Percentiles rank a stretch among this genome's conserved stretches.
phyloP scores from a whole-genome alignment of 495 filamentous ascomycete genomes.

The Aeminium ludgeri region DNA sequence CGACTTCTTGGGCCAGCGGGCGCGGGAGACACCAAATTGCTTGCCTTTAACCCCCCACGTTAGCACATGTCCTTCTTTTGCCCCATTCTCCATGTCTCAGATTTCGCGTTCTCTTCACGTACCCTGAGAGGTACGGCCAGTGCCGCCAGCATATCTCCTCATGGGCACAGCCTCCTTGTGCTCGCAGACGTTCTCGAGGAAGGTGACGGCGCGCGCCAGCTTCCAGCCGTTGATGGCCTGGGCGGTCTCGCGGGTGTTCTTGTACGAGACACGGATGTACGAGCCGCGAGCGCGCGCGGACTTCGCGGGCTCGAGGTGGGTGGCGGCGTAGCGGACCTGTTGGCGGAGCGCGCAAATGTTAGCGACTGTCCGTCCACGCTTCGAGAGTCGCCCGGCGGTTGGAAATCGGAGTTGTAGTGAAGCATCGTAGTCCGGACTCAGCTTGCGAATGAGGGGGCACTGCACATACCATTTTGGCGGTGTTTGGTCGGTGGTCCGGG shows the following conservation, averaged over 20 bases:
- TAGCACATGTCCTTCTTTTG: conserved; percentile 4
- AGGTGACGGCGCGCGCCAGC: conserved; percentile 77
- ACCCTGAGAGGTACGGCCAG: conserved; percentile 91
- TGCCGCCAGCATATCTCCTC: conserved; percentile 87
- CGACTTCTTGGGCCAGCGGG: conserved; percentile 98
- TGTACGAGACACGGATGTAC: conserved; percentile 97
- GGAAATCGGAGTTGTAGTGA: not conserved
- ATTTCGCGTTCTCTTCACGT: conserved; percentile 29
- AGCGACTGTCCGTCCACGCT: not conserved
- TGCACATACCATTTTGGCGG: conserved; percentile 16
- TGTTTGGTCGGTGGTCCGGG: conserved; percentile 3
- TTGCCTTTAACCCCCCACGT: conserved; percentile 50
- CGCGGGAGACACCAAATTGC: conserved; percentile 89
- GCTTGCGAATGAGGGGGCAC: not conserved
- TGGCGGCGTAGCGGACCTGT: conserved; percentile 95
- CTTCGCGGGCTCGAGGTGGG: conserved; percentile 72
- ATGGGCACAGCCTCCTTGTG: conserved; percentile 95
- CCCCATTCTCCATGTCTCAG: not conserved
- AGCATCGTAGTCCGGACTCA: not conserved
- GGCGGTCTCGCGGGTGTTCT: conserved; percentile 98
- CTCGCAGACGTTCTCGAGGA: conserved; percentile 90
- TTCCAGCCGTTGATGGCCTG: conserved; percentile 99
- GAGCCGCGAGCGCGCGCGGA: conserved; percentile 92
- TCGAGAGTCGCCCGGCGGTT: too few relatives aligned
- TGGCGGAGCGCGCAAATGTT: not conserved